phyloP scores from a whole-genome alignment of 257 asterid genomes.

The Ligustrum vulgare region DNA sequence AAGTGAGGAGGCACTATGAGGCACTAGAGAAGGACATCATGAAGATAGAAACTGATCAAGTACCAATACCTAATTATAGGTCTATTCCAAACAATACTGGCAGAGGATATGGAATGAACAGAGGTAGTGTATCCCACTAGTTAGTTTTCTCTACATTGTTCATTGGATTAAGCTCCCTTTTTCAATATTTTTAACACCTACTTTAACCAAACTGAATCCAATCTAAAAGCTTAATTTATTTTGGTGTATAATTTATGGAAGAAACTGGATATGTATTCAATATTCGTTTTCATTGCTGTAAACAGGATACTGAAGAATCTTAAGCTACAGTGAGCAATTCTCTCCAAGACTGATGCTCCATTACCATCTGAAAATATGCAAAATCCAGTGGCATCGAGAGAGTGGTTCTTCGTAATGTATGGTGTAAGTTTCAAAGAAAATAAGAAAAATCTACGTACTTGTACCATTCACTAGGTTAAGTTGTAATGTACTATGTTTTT shows the following conservation, averaged over 20 bases:
- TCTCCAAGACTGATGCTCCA: conserved; percentile 1
- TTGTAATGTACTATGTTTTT: conserved; percentile 9
- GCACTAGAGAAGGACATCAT: conserved; percentile 44
- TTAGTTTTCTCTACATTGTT: not conserved
- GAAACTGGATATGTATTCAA: not conserved
- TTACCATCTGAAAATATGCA: conserved; percentile 1
- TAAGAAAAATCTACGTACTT: not conserved
- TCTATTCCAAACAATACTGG: conserved; percentile 20
- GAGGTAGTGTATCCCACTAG: conserved; percentile 30
- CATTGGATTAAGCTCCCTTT: too few relatives aligned
- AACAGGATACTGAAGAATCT: conserved; percentile 74
- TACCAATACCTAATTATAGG: conserved; percentile 53
- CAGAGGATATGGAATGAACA: conserved; percentile 36
- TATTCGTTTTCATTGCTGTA: not conserved
- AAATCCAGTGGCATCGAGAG: not conserved
- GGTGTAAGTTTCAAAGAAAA: conserved; percentile 17
- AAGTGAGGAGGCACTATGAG: conserved; percentile 54
- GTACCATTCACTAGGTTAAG: not conserved
- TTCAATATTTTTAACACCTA: too few relatives aligned
- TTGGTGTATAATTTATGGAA: too few relatives aligned
- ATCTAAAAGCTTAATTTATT: too few relatives aligned
- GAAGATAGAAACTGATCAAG: conserved; percentile 51
- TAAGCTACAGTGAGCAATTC: conserved; percentile 41
- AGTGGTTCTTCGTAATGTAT: not conserved
- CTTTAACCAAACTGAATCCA: too few relatives aligned